Percentiles rank a stretch among this genome's conserved stretches.
Evolutionary conservation across 108 stramenopile genomes (phyloP).

Genomic region (Skeletonema costatum): DNA sequence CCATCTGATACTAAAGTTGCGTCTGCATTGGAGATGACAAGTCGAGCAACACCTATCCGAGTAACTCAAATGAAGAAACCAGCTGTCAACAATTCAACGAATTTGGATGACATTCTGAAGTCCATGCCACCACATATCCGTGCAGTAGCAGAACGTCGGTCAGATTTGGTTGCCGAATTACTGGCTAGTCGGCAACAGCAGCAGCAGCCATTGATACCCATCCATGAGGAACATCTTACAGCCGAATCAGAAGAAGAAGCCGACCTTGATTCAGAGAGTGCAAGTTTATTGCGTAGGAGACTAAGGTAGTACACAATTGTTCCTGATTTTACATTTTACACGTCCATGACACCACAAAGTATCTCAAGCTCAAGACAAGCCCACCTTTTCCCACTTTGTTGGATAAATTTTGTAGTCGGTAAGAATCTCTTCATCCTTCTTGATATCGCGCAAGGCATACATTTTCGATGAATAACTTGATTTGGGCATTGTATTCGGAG

Average conservation of each 20-base stretch:
- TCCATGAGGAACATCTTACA: neutral
- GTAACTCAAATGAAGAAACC: neutral
- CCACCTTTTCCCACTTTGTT: neutral
- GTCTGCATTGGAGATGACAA: neutral
- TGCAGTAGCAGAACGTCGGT: conserved; percentile 57
- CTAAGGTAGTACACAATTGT: neutral
- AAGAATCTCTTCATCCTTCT: neutral
- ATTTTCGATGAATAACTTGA: neutral
- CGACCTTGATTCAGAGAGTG: conserved; percentile 27
- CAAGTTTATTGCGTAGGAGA: conserved; percentile 19
- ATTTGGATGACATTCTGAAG: conserved; percentile 28
- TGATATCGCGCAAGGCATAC: neutral
- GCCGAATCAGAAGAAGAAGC: neutral
- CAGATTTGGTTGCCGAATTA: conserved; percentile 52
- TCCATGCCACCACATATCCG: conserved; percentile 59
- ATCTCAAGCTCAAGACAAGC: neutral
- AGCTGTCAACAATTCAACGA: neutral
- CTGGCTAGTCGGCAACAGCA: conserved; percentile 15
- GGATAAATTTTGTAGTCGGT: neutral
- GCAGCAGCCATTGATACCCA: neutral
- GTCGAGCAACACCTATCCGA: neutral
- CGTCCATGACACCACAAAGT: neutral
- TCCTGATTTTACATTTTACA: neutral
- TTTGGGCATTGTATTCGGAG: neutral
- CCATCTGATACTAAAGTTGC: neutral